phyloP scores from a whole-genome alignment of 805 yeast species.

The Sugiyamaella qingdaonensis region DNA sequence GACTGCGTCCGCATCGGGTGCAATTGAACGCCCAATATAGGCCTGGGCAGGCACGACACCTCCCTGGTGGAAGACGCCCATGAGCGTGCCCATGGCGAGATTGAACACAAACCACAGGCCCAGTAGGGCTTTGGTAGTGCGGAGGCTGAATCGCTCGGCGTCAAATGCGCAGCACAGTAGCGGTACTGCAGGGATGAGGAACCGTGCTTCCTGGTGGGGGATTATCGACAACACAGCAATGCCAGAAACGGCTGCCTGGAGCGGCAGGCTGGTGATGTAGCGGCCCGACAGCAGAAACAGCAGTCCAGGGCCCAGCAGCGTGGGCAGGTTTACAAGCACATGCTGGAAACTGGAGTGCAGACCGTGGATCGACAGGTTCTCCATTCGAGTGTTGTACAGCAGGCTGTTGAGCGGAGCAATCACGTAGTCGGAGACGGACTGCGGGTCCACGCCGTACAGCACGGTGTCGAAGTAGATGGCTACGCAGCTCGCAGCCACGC shows the following conservation, averaged over 20 bases:
- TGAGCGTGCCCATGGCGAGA: conserved; percentile 49
- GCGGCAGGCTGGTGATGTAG: conserved; percentile 50
- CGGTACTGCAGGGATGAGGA: conserved; percentile 75
- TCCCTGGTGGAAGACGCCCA: conserved; percentile 87
- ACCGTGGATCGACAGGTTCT: conserved; percentile 75
- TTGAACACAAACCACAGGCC: conserved; percentile 64
- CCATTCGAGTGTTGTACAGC: conserved; percentile 55
- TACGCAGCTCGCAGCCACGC: conserved; percentile 32
- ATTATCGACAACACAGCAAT: conserved; percentile 57
- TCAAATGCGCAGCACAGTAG: conserved; percentile 54
- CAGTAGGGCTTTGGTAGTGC: conserved; percentile 19
- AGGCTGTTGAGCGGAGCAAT: conserved; percentile 78
- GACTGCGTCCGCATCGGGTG: conserved; percentile 31
- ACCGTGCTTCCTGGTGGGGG: conserved; percentile 94
- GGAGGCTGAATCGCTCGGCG: conserved; percentile 21
- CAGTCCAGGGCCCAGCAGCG: conserved; percentile 73
- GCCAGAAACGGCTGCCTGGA: conserved; percentile 60
- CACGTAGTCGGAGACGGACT: conserved; percentile 32
- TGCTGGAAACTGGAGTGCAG: conserved; percentile 77
- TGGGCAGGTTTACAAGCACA: conserved; percentile 69
- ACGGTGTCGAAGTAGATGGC: conserved; percentile 55
- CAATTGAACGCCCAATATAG: conserved; percentile 24
- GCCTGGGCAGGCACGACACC: conserved; percentile 71
- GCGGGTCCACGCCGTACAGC: conserved; percentile 28
- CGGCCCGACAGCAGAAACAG: conserved; percentile 40